Percentiles rank a stretch among this genome's conserved stretches.
These are phyloP conservation scores for Filobasidium wieringae DNA, from an alignment of 768 basidiomycete genomes.

Conservation along the genomic window DNA sequence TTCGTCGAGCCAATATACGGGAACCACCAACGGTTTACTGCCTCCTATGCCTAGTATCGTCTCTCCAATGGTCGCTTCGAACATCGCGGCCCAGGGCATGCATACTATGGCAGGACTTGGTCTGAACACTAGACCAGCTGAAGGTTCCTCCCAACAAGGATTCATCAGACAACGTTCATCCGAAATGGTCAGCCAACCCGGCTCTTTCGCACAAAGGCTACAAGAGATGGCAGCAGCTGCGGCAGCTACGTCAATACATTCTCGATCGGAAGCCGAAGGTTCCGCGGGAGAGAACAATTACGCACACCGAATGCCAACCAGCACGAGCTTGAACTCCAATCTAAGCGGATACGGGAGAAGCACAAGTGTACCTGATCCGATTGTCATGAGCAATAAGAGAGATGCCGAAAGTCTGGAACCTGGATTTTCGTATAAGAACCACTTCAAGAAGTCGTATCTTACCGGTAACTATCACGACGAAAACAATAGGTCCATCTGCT, in stretches of 20 bases:
- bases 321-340: too few relatives aligned
- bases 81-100: not conserved
- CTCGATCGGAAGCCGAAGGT: too few relatives aligned
- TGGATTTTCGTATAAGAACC: conserved; percentile 51
- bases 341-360: not conserved
- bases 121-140: not conserved
- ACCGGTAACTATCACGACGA: conserved; percentile 48
- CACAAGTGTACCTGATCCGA: not conserved
- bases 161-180: too few relatives aligned
- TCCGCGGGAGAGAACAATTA: too few relatives aligned
- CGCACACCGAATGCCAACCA: too few relatives aligned
- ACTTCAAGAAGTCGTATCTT: conserved; percentile 62
- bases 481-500: not conserved
- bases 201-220: too few relatives aligned
- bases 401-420: not conserved
- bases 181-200: too few relatives aligned
- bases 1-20: not conserved
- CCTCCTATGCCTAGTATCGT: conserved; percentile 3
- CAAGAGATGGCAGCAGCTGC: too few relatives aligned
- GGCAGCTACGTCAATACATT: too few relatives aligned
- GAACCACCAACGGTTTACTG: conserved; percentile 2
- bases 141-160: too few relatives aligned
- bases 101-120: not conserved
- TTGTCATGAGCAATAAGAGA: not conserved
- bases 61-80: not conserved